Base-by-base conservation (phyloP, 2,329 filamentous ascomycete genomes). In the Geosmithia flava region DNA sequence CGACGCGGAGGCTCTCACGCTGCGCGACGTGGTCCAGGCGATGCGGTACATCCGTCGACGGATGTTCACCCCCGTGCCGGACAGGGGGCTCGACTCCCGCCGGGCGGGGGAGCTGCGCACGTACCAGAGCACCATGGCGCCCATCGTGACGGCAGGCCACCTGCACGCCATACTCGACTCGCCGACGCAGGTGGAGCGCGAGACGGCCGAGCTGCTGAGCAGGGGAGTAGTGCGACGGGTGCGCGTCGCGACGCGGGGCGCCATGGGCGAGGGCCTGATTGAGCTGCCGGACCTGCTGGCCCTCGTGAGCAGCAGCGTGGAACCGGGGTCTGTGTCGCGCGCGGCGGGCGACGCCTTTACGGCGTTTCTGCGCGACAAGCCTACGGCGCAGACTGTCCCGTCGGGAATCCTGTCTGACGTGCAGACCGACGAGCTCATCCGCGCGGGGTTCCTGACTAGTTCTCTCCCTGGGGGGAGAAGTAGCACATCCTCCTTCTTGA, bases 1-100 rank as follows among this genome's bases (percentile, higher is more conserved):
- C 13, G 3, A 13, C 33, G 65, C 70, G 30, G 74, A 81, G 53
- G 46, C 42, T 1, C 64, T 79, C 15, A 71, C 68, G 27, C 71
- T 84, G 5, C 69, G 76, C 46, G 78, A 83, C 59, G 74, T 82
- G 1, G 70, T 78, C 0, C 81, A 85, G 58, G 79, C 80, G 20
- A 78, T 87, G 58, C 68, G 73, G 47, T 76, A 82, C 61, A 75
- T 83, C 46, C 75, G 74, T 39, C 63, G 59, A 19, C 69, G 66
- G 55, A 85, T 84, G 75, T 88, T 87, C 65, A 74, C 71, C 40
- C 66, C 74, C 1, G 67, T 87, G 11, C 83, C 83, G 2, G 68
- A 72, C 19, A 68, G 73, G 0, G 82, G 83, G 20, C 79, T 88
- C 72, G 76, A 71, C 54, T 81, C 79, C 5, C 75, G 74, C 19